Evolutionary conservation across 345 rosid species (phyloP), one percentile per base, ranked within the genome.

Genomic region (Rhodamnia rubescens): DNA sequence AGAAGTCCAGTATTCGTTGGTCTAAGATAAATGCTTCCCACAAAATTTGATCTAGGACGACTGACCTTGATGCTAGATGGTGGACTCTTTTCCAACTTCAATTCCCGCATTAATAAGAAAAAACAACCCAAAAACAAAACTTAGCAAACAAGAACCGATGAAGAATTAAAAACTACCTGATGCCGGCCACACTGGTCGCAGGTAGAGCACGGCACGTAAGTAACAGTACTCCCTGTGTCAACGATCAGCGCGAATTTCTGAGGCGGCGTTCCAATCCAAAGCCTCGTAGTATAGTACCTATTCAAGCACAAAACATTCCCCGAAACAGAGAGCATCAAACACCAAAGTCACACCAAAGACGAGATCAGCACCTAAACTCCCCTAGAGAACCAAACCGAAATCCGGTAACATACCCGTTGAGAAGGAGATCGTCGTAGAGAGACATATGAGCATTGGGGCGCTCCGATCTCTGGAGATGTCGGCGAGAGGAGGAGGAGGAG

Each of bases 231-330:
- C 14, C 99, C 98, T 0, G 98, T 93, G 90, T 97, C 98, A 3
- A 95, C 98, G 57, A 97, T 95, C 16, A 97, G 93, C 27, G 98
- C 94, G 86, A 97, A 97, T 88, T 61, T 92, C 92, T 97, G 99
- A 6, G 99, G 98, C 4, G 98, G 99, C 53, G 98, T 95, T 82
- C 99, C 99, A 90, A 97, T 97, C 97, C 93, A 97, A 18, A 97
- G 91, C 88, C 98, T 87, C 61, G 98, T 94, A 8, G 99, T 94
- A 40, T 97, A 97, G 87, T 97, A 97, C 86, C 98, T 96, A 36
- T 29, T 12, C 81, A 59, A 69, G 47, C 29, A 40, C 64, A 78
- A 86, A 53, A 11, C 61, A 53, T 85, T 83, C 84, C 32, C 50
- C 58, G 21, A 83, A 84, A 20, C 75, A 42, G 84, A 55, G 75